Conservation (phyloP, 768 basidiomycete genomes). For the Macrolepiota albuminosa region DNA sequence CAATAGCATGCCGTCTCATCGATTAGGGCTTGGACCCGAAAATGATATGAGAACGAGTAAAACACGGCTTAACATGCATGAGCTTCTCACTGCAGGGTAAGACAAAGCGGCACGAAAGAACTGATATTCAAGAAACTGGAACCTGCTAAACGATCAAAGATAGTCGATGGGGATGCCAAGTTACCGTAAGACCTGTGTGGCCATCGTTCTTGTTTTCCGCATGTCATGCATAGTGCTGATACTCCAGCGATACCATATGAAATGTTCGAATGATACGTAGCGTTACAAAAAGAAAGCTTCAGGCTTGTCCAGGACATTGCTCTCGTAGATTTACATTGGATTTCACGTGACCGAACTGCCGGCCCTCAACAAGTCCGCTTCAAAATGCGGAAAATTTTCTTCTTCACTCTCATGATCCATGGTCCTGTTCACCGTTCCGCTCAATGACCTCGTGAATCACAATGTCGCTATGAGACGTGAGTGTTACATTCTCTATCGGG, state of each 20-base stretch:
- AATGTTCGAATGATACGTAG: neutral
- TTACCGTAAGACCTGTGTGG: neutral
- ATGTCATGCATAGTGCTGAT: neutral
- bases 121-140: neutral
- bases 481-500: neutral
- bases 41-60: too few species aligned
- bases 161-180: neutral
- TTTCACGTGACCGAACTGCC: slow-evolving; percentile 1
- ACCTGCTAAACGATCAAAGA: neutral
- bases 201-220: neutral
- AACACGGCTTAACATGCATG: neutral
- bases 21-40: neutral
- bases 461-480: neutral
- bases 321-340: too few species aligned
- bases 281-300: too few species aligned
- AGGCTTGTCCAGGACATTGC: neutral
- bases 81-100: too few species aligned
- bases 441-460: neutral
- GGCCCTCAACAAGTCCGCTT: slow-evolving; percentile 14
- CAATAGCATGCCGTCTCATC: neutral
- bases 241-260: neutral
- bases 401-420: neutral
- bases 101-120: neutral
- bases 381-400: slow-evolving; percentile 13
- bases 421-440: neutral